Conservation (phyloP, 2,329 filamentous ascomycete species). For the Onygena corvina region DNA sequence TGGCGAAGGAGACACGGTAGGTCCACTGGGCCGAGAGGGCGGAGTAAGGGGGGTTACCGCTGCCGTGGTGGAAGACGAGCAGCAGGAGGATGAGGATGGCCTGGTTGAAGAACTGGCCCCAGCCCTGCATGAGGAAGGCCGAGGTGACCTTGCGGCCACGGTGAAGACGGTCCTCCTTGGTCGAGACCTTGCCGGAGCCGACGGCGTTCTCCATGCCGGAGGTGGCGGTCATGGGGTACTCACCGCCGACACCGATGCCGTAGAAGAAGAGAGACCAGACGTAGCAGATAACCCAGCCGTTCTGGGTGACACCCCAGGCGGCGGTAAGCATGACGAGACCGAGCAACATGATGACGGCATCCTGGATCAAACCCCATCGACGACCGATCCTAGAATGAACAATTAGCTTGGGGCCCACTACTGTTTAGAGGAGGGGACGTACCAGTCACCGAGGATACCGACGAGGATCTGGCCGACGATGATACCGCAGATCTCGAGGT, state of each 20-base stretch:
- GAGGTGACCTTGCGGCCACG: slow-evolving; percentile 90
- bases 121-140: slow-evolving; percentile 96
- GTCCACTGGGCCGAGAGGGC: slow-evolving; percentile 70
- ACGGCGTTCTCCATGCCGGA: slow-evolving; percentile 88
- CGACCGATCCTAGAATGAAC: slow-evolving; percentile 57
- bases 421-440: slow-evolving; percentile 16
- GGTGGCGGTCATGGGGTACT: slow-evolving; percentile 94
- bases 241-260: slow-evolving; percentile 55
- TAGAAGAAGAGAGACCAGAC: slow-evolving; percentile 92
- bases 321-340: slow-evolving; percentile 85
- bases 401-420: neutral
- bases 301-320: slow-evolving; percentile 72
- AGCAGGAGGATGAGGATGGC: slow-evolving; percentile 74
- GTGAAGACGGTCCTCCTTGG: slow-evolving; percentile 83
- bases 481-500: slow-evolving; percentile 88
- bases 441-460: slow-evolving; percentile 64
- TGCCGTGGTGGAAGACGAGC: slow-evolving; percentile 74
- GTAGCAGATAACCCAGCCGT: slow-evolving; percentile 97
- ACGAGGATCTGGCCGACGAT: slow-evolving; percentile 86
- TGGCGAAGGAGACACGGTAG: slow-evolving; percentile 82
- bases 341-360: slow-evolving; percentile 86
- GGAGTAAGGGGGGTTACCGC: slow-evolving; percentile 65
- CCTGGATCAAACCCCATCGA: slow-evolving; percentile 90
- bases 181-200: slow-evolving; percentile 75
- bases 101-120: slow-evolving; percentile 94